phyloP scores from a whole-genome alignment of 129 eudicot genomes.

The Centaurea solstitialis region DNA sequence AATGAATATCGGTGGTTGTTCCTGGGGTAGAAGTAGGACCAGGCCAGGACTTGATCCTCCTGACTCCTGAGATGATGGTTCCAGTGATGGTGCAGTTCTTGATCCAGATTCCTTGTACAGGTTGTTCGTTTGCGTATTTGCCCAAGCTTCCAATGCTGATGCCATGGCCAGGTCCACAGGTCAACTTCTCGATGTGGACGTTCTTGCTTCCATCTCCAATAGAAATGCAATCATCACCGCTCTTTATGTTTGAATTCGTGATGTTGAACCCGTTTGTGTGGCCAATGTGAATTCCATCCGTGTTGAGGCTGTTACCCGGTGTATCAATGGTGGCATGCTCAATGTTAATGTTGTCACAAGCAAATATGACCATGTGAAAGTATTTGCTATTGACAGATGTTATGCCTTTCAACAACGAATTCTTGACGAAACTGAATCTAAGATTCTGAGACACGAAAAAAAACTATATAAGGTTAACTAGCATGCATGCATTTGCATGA shows the following conservation, averaged over 20 bases:
- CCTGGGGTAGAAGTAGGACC: constrained; percentile 26
- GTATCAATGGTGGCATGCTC: constrained; percentile 28
- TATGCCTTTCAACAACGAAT: constrained; percentile 30
- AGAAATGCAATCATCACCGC: constrained; percentile 74
- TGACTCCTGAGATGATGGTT: constrained; percentile 44
- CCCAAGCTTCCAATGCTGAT: constrained; percentile 76
- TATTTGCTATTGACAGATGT: constrained; percentile 47
- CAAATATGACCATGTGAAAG: constrained; percentile 35
- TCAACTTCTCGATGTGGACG: constrained; percentile 27
- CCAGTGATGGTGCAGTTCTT: constrained; percentile 46
- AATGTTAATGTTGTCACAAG: constrained; percentile 32
- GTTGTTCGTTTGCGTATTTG: constrained; percentile 33
- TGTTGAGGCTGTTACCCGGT: constrained; percentile 46
- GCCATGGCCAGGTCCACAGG: constrained; percentile 75
- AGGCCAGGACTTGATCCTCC: constrained; percentile 62
- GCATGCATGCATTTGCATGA: no score
- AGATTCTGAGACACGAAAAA: constrained; percentile 32
- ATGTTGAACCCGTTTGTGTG: constrained; percentile 20
- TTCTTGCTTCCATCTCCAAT: constrained; percentile 52
- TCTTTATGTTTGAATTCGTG: constrained; percentile 29
- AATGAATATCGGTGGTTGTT: constrained; percentile 34
- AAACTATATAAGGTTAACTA: no score
- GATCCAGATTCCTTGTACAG: constrained; percentile 40
- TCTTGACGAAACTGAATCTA: constrained; percentile 34
- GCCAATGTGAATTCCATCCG: constrained; percentile 66